phyloP scores from a whole-genome alignment of 1,284 basidiomycete genomes.

The Heterobasidion annosum region DNA sequence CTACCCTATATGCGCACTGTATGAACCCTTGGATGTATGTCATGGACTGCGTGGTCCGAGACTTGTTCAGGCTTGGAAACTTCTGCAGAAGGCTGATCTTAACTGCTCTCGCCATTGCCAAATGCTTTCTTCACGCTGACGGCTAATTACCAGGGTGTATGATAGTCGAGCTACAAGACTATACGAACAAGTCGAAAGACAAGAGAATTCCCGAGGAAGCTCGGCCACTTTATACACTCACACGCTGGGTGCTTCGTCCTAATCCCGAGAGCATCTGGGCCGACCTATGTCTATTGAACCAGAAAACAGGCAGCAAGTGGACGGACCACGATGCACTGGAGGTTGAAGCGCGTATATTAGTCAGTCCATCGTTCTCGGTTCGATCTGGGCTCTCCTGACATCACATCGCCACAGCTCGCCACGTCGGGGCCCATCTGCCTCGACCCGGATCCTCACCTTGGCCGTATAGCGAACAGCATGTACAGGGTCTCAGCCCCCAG shows the following conservation, averaged over 20 bases:
- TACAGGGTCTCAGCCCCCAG: constrained; percentile 60
- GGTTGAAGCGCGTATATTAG: constrained; percentile 62
- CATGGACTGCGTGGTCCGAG: too few relatives aligned
- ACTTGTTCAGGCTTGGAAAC: too few relatives aligned
- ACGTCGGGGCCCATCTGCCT: constrained; percentile 67
- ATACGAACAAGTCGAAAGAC: constrained; percentile 41
- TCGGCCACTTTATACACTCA: constrained; percentile 33
- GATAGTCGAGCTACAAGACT: constrained; percentile 72
- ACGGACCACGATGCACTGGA: constrained; percentile 63
- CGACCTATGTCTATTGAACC: constrained; percentile 62
- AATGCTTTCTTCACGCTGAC: neutral
- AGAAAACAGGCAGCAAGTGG: constrained; percentile 46
- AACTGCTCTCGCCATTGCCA: neutral
- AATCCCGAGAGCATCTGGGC: constrained; percentile 68
- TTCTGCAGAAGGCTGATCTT: too few relatives aligned
- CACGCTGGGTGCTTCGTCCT: constrained; percentile 65
- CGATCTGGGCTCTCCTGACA: neutral
- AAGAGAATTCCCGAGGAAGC: constrained; percentile 16
- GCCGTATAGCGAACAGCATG: constrained; percentile 63
- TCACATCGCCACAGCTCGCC: constrained; percentile 40
- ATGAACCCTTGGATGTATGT: too few relatives aligned
- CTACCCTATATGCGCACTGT: too few relatives aligned
- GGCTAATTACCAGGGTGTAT: constrained; percentile 49
- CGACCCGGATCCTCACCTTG: constrained; percentile 64
- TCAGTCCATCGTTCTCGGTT: constrained; percentile 24